These are phyloP conservation scores for Kockovaella imperatae DNA, from an alignment of 768 basidiomycete genomes.

Conservation along the genomic window DNA sequence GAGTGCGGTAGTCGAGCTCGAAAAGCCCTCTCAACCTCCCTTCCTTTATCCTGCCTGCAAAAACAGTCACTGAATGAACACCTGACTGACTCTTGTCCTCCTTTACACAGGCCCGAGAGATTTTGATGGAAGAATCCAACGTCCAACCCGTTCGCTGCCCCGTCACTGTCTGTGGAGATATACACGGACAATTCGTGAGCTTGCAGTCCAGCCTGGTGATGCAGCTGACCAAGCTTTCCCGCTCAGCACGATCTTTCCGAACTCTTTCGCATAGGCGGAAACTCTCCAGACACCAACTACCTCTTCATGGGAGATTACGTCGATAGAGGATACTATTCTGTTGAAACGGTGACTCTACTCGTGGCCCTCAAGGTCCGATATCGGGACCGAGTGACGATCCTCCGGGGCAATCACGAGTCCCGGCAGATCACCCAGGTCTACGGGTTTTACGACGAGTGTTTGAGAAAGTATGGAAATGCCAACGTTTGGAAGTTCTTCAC, in stretches of 20 bases:
- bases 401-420: constrained; percentile 97
- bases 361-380: constrained; percentile 97
- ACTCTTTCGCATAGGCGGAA: constrained; percentile 96
- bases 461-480: constrained; percentile 98
- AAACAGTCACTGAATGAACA: no score
- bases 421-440: constrained; percentile 99
- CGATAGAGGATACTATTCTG: constrained; percentile 97
- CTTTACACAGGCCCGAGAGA: constrained; percentile 74
- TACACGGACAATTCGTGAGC: constrained; percentile 98
- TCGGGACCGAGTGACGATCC: constrained; percentile 93
- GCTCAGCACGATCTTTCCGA: constrained; percentile 95
- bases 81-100: not conserved
- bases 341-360: constrained; percentile 95
- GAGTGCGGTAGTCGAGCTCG: no score
- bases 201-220: not conserved
- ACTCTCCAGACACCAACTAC: constrained; percentile 99
- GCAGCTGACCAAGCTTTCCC: no score
- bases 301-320: constrained; percentile 99
- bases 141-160: constrained; percentile 98
- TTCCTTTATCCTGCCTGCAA: no score
- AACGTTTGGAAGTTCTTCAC: constrained; percentile 99
- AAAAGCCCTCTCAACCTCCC: no score
- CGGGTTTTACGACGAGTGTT: constrained; percentile 98
- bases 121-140: constrained; percentile 97
- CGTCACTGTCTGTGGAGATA: constrained; percentile 98